phyloP scores from a whole-genome alignment of 805 yeast species.

The Kodamaea fukazawae region DNA sequence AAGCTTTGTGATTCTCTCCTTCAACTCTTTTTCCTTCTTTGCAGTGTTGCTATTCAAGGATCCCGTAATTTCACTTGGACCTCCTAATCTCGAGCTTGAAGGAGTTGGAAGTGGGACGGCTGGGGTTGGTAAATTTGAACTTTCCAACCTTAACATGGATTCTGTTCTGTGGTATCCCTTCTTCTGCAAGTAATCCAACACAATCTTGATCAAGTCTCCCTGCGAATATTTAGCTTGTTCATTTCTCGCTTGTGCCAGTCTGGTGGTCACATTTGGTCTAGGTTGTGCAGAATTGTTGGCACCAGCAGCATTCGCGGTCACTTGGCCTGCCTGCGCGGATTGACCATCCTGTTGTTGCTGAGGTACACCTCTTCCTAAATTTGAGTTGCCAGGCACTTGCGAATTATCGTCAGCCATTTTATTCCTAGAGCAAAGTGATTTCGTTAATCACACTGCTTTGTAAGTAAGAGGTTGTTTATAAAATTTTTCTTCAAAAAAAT shows the following conservation, averaged over 20 bases:
- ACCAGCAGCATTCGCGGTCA: background rate
- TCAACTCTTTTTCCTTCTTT: conserved; percentile 26
- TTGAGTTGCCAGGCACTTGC: no score
- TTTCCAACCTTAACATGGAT: conserved; percentile 87
- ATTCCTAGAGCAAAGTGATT: no score
- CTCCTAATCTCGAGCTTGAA: conserved; percentile 34
- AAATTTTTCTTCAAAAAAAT: no score
- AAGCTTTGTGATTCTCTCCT: conserved; percentile 23
- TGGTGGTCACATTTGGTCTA: conserved; percentile 4
- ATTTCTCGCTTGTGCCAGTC: conserved; percentile 15
- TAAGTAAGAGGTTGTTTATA: no score
- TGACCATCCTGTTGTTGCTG: conserved; percentile 1
- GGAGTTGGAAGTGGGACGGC: conserved; percentile 51
- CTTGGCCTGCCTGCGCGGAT: conserved; percentile 1
- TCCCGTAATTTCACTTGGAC: conserved; percentile 29
- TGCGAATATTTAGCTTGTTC: conserved; percentile 59
- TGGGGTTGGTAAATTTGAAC: conserved; percentile 57
- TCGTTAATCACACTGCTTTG: no score
- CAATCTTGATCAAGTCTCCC: conserved; percentile 88
- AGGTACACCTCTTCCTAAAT: no score
- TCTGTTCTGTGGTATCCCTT: conserved; percentile 95
- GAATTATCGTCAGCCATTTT: no score
- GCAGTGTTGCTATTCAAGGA: conserved; percentile 3
- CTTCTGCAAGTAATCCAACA: conserved; percentile 85
- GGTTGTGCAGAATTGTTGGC: background rate